These are phyloP conservation scores for Rosellinia necatrix DNA, from an alignment of 2,329 filamentous ascomycete species.

Conservation along the genomic window DNA sequence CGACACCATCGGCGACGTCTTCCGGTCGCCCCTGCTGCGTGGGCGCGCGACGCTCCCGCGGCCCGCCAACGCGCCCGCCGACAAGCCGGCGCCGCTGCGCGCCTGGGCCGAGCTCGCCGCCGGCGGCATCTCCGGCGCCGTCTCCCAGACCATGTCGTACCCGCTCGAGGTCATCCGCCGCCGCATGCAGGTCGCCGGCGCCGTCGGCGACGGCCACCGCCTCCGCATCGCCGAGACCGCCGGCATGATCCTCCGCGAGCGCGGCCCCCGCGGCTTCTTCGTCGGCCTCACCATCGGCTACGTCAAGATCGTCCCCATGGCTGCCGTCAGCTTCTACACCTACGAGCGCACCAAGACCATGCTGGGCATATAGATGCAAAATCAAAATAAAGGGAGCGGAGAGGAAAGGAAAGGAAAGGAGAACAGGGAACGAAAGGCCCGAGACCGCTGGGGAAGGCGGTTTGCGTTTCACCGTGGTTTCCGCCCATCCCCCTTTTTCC, in stretches of 20 bases:
- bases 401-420: too few species aligned
- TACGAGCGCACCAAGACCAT: slow-evolving; percentile 67
- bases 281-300: slow-evolving; percentile 94
- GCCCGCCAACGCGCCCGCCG: slow-evolving; percentile 55
- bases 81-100: slow-evolving; percentile 73
- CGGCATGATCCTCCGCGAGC: slow-evolving; percentile 73
- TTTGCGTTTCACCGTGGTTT: too few species aligned
- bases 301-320: slow-evolving; percentile 90
- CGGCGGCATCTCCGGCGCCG: slow-evolving; percentile 83
- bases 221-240: slow-evolving; percentile 81
- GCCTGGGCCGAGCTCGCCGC: slow-evolving; percentile 86
- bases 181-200: slow-evolving; percentile 94
- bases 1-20: slow-evolving; percentile 83
- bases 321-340: slow-evolving; percentile 69
- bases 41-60: slow-evolving; percentile 75
- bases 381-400: too few species aligned
- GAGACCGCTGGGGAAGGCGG: too few species aligned
- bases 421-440: too few species aligned
- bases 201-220: slow-evolving; percentile 85
- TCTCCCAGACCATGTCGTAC: slow-evolving; percentile 91
- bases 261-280: slow-evolving; percentile 82
- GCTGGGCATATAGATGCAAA: slow-evolving; percentile 65
- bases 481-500: too few species aligned
- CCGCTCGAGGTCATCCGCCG: slow-evolving; percentile 90
- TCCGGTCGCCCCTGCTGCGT: slow-evolving; percentile 71